Evolutionary conservation across 768 basidiomycete genomes (phyloP).

Genomic region (Hydnomerulius pinastri): DNA sequence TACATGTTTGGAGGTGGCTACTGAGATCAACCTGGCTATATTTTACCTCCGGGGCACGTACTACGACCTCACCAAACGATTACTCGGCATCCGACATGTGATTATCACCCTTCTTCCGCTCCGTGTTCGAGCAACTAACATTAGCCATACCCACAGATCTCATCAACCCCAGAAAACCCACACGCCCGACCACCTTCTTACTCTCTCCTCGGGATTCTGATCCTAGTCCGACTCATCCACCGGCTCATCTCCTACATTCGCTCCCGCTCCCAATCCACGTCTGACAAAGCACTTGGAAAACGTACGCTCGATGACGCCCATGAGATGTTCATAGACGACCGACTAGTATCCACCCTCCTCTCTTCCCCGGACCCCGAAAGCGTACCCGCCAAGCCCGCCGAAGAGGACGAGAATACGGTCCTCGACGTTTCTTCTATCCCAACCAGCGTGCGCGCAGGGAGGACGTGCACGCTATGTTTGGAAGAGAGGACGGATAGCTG

Average conservation of each 20-base stretch:
- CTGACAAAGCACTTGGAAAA: constrained; percentile 37
- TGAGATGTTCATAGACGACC: constrained; percentile 57
- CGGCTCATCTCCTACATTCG: constrained; percentile 54
- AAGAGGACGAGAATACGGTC: constrained; percentile 70
- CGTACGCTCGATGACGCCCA: constrained; percentile 30
- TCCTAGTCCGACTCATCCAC: constrained; percentile 63
- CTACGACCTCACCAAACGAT: constrained; percentile 68
- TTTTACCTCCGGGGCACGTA: constrained; percentile 85
- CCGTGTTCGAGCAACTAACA: constrained; percentile 5
- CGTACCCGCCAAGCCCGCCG: constrained; percentile 56
- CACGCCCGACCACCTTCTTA: constrained; percentile 80
- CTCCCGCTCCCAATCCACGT: constrained; percentile 22
- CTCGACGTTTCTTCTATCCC: constrained; percentile 62
- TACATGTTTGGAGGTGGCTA: constrained; percentile 50
- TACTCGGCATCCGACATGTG: constrained; percentile 73
- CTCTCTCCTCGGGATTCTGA: constrained; percentile 77
- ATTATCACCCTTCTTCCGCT: constrained; percentile 13
- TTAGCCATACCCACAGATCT: constrained; percentile 49
- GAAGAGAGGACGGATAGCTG: constrained; percentile 83
- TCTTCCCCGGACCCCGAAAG: constrained; percentile 52
- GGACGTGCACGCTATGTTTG: constrained; percentile 82
- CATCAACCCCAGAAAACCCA: constrained; percentile 69
- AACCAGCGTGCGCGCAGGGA: constrained; percentile 48
- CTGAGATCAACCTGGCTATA: constrained; percentile 75
- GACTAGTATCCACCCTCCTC: constrained; percentile 59